Percentiles rank a stretch among this genome's conserved stretches.
phyloP scores from a whole-genome alignment of 2,329 filamentous ascomycete species.

The Talaromyces albobiverticillius region DNA sequence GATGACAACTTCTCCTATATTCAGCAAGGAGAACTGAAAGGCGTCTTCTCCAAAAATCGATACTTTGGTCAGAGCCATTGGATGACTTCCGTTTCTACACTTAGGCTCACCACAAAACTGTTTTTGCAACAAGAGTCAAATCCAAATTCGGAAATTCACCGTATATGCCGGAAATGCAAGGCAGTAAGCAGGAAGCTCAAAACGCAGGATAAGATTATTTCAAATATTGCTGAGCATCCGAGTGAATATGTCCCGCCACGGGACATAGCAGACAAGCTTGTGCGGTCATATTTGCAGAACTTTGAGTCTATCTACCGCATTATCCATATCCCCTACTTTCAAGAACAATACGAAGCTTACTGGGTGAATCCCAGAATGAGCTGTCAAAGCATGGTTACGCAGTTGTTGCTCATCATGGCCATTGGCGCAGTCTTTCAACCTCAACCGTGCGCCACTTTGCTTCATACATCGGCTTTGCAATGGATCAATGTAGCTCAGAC shows the following conservation, averaged over 20 bases:
- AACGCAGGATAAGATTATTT: slow-evolving; percentile 3
- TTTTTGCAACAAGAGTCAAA: slow-evolving; percentile 29
- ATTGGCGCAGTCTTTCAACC: slow-evolving; percentile 7
- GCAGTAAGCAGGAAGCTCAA: slow-evolving; percentile 6
- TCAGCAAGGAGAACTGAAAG: neutral
- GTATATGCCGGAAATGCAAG: slow-evolving; percentile 7
- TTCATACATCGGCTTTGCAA: slow-evolving; percentile 41
- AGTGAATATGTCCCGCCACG: slow-evolving; percentile 34
- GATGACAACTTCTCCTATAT: neutral
- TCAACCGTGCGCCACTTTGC: neutral
- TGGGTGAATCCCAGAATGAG: slow-evolving; percentile 33
- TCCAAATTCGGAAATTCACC: neutral
- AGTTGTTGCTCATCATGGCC: slow-evolving; percentile 9
- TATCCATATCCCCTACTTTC: slow-evolving; percentile 53
- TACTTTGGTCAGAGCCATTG: slow-evolving; percentile 53
- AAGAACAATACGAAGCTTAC: slow-evolving; percentile 49
- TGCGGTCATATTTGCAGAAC: slow-evolving; percentile 49
- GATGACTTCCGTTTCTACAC: slow-evolving; percentile 46
- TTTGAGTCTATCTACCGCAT: slow-evolving; percentile 53
- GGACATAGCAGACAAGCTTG: slow-evolving; percentile 43
- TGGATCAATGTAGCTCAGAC: slow-evolving; percentile 60
- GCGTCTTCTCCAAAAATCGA: slow-evolving; percentile 41
- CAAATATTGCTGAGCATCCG: neutral
- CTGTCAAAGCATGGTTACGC: neutral
- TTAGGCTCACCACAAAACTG: slow-evolving; percentile 47